Evolutionary conservation across 345 rosid species (phyloP), one percentile per base, ranked within the genome.

Genomic region (Hibiscus syriacus): DNA sequence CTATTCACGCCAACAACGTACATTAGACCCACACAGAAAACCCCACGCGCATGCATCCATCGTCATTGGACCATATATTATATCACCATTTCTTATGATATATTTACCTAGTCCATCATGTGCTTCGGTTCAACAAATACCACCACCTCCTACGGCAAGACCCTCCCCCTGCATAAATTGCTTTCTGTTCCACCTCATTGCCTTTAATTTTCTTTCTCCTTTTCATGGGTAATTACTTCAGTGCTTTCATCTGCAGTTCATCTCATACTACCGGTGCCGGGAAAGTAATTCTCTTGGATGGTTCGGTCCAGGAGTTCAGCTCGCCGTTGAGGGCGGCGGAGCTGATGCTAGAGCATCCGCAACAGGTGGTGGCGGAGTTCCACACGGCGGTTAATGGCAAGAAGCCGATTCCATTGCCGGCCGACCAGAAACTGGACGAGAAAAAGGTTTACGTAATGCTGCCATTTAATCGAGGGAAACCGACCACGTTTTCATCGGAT

Each of bases 281-380:
- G 19, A 85, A 77, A 67, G 84, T 87, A 10, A 67, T 87, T 53
- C 72, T 87, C 4, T 64, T 70, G 32, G 85, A 85, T 43, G 92
- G 88, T 56, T 62, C 78, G 0, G 81, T 87, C 27, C 76, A 54
- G 9, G 83, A 66, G 53, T 77, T 80, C 17, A 75, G 62, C 49
- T 63, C 61, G 4, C 68, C 84, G 0, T 19, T 78, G 5, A 85
- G 88, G 0, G 90, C 55, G 29, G 90, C 90, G 0, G 93, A 87
- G 84, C 80, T 87, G 5, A 85, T 87, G 90, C 70, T 87, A 4
- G 92, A 85, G 32, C 76, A 85, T 68, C 93, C 90, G 5, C 83
- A 78, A 30, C 82, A 87, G 19, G 90, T 85, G 6, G 93, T 87
- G 59, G 88, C 82, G 23, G 90, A 87, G 73, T 77, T 83, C 77